phyloP scores from a whole-genome alignment of 1,139 yeast genomes.

The Kurtzmaniella quercitrusa region DNA sequence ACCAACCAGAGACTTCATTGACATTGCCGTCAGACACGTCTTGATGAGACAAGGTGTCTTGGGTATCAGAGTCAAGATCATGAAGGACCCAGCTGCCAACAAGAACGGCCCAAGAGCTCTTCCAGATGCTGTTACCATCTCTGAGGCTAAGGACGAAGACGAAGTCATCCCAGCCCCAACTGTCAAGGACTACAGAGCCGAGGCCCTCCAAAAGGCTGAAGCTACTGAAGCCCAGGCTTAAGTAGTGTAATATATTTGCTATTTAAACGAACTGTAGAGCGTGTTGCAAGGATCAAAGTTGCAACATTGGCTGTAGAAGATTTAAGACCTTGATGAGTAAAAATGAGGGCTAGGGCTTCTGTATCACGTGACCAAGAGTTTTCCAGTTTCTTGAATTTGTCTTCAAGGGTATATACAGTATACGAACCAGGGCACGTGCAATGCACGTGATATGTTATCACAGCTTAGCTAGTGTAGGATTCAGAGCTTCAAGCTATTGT shows the following conservation, averaged over 20 bases:
- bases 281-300: too few relatives aligned
- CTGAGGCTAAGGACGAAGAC: constrained; percentile 97
- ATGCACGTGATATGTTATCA: too few relatives aligned
- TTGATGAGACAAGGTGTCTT: constrained; percentile 99
- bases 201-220: constrained; percentile 31
- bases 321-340: neutral
- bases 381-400: too few relatives aligned
- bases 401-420: too few relatives aligned
- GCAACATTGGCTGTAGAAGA: too few relatives aligned
- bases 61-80: constrained; percentile 98
- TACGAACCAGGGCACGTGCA: too few relatives aligned
- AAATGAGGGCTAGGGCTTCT: neutral
- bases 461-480: too few relatives aligned
- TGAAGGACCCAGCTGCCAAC: constrained; percentile 97
- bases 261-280: neutral
- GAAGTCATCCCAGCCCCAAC: constrained; percentile 74
- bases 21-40: constrained; percentile 99
- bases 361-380: too few relatives aligned
- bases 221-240: constrained; percentile 14
- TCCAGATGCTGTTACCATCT: constrained; percentile 92
- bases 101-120: constrained; percentile 85
- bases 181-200: constrained; percentile 62
- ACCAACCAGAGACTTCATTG: constrained; percentile 98
- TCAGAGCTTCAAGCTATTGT: too few relatives aligned
- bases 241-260: constrained; percentile 1